Base-by-base conservation (phyloP, 2,329 filamentous ascomycete species). In the Pleoardoris graminearum region DNA sequence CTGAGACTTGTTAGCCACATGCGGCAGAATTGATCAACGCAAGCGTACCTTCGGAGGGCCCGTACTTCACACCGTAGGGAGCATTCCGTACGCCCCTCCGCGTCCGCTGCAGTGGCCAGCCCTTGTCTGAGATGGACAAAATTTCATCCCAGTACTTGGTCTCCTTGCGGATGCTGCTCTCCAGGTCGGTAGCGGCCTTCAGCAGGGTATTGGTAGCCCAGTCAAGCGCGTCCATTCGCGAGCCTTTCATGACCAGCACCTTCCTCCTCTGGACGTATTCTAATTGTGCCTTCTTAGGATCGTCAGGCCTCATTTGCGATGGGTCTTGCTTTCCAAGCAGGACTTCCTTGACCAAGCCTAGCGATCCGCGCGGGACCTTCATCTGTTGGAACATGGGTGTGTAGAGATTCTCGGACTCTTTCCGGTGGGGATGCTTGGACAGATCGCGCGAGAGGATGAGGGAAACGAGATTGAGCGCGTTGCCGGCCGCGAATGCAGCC, bases 81-180 rank as follows among this genome's bases (percentile, higher is more conserved):
- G 94, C 77, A 43, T 88, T 83, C 61, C 88, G 93, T 19, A 52
- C 59, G 29, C 68, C 66, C 33, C 58, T 63, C 19, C 67, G 57
- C n/a, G 66, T 57, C 17, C 67, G 65, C 33, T 71, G 69, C 16
- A 97, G 78, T 17, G 89, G 87, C 93, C 94, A 99, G 4, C 92
- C 91, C 49, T 86, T 87, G 60, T 91, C 84, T 59, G 88, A 91
- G 38, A 97, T 85, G 8, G 85, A 84, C 41, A 96, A 77, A 2
- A 97, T 83, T 63, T 96, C 88, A 50, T 88, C 83, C 94, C 94
- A 99, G 72, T 96, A 99, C 62, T 82, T 87, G 1, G 86, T 87
- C 76, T 99, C 94, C 25, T 85, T 84, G 8, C 83, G 81, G 29
- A 95, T 88, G 70, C 96, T 92, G 10, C 82, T 83, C 62, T 90